A percentile compares a stretch with the other conserved stretches of the same genome.
These are phyloP conservation scores for Colletotrichum sp. DNA, from an alignment of 2,329 filamentous ascomycete species.

Conservation along the genomic window DNA sequence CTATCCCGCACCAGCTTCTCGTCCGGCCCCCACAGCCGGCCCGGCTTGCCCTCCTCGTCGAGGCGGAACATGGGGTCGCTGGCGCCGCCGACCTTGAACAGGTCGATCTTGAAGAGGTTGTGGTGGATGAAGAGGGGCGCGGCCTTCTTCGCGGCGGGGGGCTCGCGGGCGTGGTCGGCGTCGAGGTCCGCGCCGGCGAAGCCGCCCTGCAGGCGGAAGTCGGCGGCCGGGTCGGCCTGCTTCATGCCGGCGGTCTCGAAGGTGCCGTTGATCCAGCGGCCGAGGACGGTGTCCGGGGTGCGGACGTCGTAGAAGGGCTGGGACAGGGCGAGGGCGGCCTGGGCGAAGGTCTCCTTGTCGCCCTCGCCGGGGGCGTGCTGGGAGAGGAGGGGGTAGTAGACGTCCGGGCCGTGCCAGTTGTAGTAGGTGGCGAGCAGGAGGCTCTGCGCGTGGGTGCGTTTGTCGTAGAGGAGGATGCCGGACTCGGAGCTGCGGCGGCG, in stretches of 20 bases:
- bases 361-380: slow-evolving; percentile 48
- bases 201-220: slow-evolving; percentile 27
- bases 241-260: slow-evolving; percentile 30
- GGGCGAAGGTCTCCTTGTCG: slow-evolving; percentile 54
- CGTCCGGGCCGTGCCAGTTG: slow-evolving; percentile 57
- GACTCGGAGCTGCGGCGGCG: slow-evolving; percentile 47
- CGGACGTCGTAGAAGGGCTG: slow-evolving; percentile 44
- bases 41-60: slow-evolving; percentile 25
- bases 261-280: slow-evolving; percentile 31
- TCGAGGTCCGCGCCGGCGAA: neutral
- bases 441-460: slow-evolving; percentile 47
- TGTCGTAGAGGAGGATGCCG: slow-evolving; percentile 53
- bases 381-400: slow-evolving; percentile 54
- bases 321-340: slow-evolving; percentile 46
- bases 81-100: slow-evolving; percentile 27
- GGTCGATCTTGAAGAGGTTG: slow-evolving; percentile 41
- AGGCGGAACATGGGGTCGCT: slow-evolving; percentile 22
- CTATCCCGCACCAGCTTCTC: slow-evolving; percentile 25
- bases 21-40: slow-evolving; percentile 33
- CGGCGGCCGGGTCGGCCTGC: slow-evolving; percentile 34
- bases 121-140: slow-evolving; percentile 39
- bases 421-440: slow-evolving; percentile 58
- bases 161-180: slow-evolving; percentile 13
- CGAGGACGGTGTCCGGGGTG: slow-evolving; percentile 33
- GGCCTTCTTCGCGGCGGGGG: slow-evolving; percentile 18